phyloP scores from a whole-genome alignment of 495 filamentous ascomycete species.

The Podospora sp. region DNA sequence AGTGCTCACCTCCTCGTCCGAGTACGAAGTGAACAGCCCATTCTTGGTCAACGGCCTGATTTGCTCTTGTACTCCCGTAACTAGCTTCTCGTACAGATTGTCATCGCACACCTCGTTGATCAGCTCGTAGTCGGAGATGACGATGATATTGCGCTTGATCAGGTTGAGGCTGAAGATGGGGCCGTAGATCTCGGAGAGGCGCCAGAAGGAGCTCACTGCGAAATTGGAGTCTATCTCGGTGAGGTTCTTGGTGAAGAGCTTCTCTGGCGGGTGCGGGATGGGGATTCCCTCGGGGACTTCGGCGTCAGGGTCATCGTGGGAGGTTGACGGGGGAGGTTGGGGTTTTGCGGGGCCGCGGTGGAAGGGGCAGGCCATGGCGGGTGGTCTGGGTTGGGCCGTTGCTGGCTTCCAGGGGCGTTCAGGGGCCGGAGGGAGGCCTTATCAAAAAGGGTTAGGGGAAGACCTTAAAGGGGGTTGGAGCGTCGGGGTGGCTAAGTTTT shows the following conservation, averaged over 20 bases:
- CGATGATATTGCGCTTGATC: constrained; percentile 22
- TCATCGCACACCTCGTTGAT: constrained; percentile 70
- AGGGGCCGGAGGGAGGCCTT: background rate
- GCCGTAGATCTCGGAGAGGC: constrained; percentile 62
- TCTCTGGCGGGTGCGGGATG: constrained; percentile 60
- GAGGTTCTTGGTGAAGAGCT: constrained; percentile 61
- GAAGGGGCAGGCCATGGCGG: constrained; percentile 15
- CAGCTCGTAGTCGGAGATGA: constrained; percentile 50
- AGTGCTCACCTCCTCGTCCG: constrained; percentile 50
- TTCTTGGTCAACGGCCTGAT: constrained; percentile 62
- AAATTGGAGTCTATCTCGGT: constrained; percentile 57
- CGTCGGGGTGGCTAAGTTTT: too few species aligned
- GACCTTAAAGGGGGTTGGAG: too few species aligned
- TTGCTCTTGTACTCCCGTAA: constrained; percentile 46
- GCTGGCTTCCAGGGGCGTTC: too few species aligned
- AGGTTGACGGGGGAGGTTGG: background rate
- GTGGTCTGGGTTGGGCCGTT: background rate
- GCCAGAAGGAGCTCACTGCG: constrained; percentile 56
- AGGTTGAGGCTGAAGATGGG: constrained; percentile 61
- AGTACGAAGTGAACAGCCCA: constrained; percentile 68
- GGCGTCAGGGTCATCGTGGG: background rate
- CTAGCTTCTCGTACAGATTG: constrained; percentile 61
- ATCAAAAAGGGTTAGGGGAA: too few species aligned
- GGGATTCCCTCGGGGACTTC: constrained; percentile 18
- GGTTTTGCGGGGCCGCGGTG: background rate